These are phyloP conservation scores for Candida ascalaphidarum DNA, from an alignment of 805 yeast genomes.

Conservation along the genomic window DNA sequence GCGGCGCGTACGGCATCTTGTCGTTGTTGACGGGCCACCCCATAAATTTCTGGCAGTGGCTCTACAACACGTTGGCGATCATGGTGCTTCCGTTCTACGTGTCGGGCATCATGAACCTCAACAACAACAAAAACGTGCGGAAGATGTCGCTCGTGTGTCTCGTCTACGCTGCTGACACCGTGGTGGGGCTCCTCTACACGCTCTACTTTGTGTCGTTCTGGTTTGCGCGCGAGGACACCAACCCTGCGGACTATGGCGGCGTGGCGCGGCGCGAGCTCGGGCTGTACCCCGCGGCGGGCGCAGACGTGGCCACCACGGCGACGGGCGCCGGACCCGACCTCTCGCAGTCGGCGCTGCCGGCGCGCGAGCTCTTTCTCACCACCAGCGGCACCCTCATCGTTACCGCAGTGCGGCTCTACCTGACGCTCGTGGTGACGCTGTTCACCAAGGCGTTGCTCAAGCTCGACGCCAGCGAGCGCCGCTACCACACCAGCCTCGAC, in stretches of 20 bases:
- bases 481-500: conserved; percentile 17
- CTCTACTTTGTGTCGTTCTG: conserved; percentile 67
- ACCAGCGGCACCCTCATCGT: conserved; percentile 41
- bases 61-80: conserved; percentile 61
- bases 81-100: conserved; percentile 56
- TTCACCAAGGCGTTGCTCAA: conserved; percentile 51
- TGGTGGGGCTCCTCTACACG: conserved; percentile 60
- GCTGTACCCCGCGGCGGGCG: conserved; percentile 3
- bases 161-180: conserved; percentile 59
- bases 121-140: conserved; percentile 45
- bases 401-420: conserved; percentile 46
- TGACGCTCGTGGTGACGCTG: conserved; percentile 48
- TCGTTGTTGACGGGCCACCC: conserved; percentile 89
- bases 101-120: conserved; percentile 41
- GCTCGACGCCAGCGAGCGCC: conserved; percentile 16
- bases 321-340: too few species aligned
- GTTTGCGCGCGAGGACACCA: conserved; percentile 47
- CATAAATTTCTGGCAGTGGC: conserved; percentile 73
- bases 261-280: conserved; percentile 4
- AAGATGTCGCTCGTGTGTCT: conserved; percentile 56
- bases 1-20: conserved; percentile 80
- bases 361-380: conserved; percentile 48
- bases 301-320: conserved; percentile 4
- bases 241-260: conserved; percentile 6
- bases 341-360: conserved; percentile 60